phyloP scores from a whole-genome alignment of 1,284 basidiomycete species.

The Acaromyces ingoldii region DNA sequence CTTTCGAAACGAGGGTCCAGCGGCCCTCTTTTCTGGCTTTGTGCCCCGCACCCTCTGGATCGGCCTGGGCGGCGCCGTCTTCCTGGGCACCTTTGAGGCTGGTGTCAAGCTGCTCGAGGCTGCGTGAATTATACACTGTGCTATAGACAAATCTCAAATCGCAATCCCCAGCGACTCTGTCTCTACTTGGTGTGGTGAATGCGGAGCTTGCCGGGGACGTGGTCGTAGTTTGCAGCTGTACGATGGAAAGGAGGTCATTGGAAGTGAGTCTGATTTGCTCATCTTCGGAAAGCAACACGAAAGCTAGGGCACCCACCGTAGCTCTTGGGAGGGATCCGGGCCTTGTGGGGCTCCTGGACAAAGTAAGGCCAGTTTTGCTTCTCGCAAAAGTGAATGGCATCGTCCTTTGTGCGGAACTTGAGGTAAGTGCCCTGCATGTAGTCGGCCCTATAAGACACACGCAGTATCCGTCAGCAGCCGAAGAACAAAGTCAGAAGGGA shows the following conservation, averaged over 20 bases:
- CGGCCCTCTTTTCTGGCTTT: slow-evolving; percentile 77
- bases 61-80: slow-evolving; percentile 90
- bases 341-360: slow-evolving; percentile 52
- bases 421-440: slow-evolving; percentile 92
- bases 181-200: slow-evolving; percentile 87
- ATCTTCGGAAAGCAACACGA: background rate
- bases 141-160: too few species aligned
- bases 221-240: slow-evolving; percentile 69
- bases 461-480: background rate
- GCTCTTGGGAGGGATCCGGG: slow-evolving; percentile 63
- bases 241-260: background rate
- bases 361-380: slow-evolving; percentile 52
- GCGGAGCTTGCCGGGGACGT: slow-evolving; percentile 74
- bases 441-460: slow-evolving; percentile 66
- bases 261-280: background rate
- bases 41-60: slow-evolving; percentile 93
- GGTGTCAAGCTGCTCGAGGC: slow-evolving; percentile 29
- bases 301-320: slow-evolving; percentile 58
- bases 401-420: slow-evolving; percentile 82
- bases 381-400: slow-evolving; percentile 77
- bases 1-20: slow-evolving; percentile 66
- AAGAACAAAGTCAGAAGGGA: background rate
- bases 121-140: too few species aligned
- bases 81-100: slow-evolving; percentile 83
- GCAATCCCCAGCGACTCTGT: too few species aligned